These are phyloP conservation scores for Acanthamoeba sp. DNA, from an alignment of 208 protist species.

Conservation along the genomic window DNA sequence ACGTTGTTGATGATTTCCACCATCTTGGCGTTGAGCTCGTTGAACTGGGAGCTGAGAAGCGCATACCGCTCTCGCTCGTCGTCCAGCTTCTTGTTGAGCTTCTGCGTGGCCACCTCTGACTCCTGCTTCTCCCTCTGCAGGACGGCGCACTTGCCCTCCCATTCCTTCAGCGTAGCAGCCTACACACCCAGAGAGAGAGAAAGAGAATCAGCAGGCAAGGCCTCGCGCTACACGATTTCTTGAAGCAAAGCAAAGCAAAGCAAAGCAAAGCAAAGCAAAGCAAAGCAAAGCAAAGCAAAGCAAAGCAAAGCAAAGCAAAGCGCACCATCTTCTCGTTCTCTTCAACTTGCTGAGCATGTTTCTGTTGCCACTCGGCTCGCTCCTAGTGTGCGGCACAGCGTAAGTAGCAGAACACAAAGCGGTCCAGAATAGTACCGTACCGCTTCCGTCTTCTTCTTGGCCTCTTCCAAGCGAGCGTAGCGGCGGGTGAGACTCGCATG, in stretches of 20 bases:
- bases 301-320: neutral
- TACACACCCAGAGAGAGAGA: neutral
- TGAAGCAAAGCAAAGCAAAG: too few species aligned
- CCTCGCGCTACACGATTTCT: neutral
- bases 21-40: conserved; percentile 50
- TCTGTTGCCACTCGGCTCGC: neutral
- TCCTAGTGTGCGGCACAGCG: neutral
- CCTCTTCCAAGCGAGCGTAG: neutral
- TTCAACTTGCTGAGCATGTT: neutral
- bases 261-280: too few species aligned
- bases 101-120: neutral
- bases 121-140: conserved; percentile 32
- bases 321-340: conserved; percentile 19
- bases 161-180: conserved; percentile 5
- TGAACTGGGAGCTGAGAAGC: conserved; percentile 56
- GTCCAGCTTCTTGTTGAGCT: conserved; percentile 20
- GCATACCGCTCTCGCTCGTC: conserved; percentile 38
- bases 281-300: too few species aligned
- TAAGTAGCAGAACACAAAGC: neutral
- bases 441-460: conserved; percentile 40
- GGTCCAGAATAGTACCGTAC: neutral
- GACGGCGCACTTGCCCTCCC: neutral
- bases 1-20: conserved; percentile 60
- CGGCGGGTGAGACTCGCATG: neutral
- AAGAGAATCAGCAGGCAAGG: too few species aligned